phyloP scores from a whole-genome alignment of 1,284 basidiomycete species.

The Heterobasidion parviporum region DNA sequence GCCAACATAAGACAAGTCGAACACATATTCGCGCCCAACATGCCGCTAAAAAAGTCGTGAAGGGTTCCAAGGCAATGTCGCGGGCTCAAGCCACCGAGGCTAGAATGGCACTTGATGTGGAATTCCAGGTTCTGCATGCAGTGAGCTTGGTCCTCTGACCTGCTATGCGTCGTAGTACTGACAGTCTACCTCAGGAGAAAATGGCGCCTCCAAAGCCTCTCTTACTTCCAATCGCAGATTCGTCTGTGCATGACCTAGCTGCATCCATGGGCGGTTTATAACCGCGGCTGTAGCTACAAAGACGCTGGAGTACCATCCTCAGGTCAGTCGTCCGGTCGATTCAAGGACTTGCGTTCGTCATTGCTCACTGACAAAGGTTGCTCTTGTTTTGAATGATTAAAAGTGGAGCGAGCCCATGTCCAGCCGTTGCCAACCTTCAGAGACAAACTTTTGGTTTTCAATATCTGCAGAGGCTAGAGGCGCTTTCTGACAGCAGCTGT shows the following conservation, averaged over 20 bases:
- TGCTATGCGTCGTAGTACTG: not conserved
- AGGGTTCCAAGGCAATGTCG: conserved; percentile 1
- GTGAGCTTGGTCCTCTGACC: not conserved
- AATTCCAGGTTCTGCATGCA: conserved; percentile 5
- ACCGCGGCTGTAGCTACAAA: not conserved
- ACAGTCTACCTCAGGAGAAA: not conserved
- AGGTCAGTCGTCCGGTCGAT: no score
- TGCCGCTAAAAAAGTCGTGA: not conserved
- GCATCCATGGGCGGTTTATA: not conserved
- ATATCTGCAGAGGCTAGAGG: no score
- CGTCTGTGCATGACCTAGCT: not conserved
- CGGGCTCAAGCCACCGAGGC: conserved; percentile 7
- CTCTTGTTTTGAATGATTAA: no score
- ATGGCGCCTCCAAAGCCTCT: not conserved
- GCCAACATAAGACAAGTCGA: not conserved
- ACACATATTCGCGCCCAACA: not conserved
- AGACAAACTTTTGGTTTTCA: no score
- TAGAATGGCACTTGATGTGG: conserved; percentile 5
- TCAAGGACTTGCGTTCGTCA: no score
- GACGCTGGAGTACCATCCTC: no score
- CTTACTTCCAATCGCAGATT: not conserved
- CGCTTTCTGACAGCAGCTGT: no score
- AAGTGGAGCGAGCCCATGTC: no score
- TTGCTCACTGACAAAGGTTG: no score
- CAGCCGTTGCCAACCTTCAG: no score